These are phyloP conservation scores for Spizellomyces punctatus DNA, from an alignment of 192 early-diverging fungal genomes.

Conservation along the genomic window DNA sequence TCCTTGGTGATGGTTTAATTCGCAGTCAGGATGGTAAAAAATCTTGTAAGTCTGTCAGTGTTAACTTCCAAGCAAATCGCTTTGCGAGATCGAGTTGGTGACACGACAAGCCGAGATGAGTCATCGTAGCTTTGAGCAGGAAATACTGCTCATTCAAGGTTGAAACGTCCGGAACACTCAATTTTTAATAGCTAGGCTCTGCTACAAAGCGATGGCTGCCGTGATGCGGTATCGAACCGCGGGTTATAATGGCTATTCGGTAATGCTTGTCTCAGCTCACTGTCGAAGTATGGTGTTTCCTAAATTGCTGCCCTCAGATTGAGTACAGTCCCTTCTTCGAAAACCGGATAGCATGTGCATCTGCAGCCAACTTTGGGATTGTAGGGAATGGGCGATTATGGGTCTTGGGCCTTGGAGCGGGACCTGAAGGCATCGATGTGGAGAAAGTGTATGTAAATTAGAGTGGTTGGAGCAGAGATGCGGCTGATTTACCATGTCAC, in stretches of 20 bases:
- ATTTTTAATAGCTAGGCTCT: too few species aligned
- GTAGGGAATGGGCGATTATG: constrained; percentile 93
- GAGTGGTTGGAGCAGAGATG: background rate
- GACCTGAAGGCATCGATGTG: constrained; percentile 46
- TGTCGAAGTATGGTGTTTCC: background rate
- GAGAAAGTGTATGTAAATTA: constrained; percentile 68
- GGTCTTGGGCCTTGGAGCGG: constrained; percentile 58
- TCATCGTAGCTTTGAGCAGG: too few species aligned
- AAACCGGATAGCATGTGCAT: constrained; percentile 80
- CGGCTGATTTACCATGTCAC: background rate
- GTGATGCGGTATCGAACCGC: constrained; percentile 64
- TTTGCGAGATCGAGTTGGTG: too few species aligned
- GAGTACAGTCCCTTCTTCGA: constrained; percentile 96
- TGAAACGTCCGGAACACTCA: too few species aligned
- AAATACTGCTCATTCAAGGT: too few species aligned
- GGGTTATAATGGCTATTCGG: constrained; percentile 89
- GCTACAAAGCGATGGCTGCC: too few species aligned
- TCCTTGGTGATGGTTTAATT: too few species aligned
- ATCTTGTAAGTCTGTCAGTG: too few species aligned
- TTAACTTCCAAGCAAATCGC: too few species aligned
- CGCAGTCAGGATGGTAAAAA: too few species aligned
- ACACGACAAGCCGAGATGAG: too few species aligned
- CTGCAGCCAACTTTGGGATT: constrained; percentile 94
- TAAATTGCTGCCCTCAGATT: constrained; percentile 44
- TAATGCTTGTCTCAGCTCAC: constrained; percentile 36